These are phyloP conservation scores for Fusarium sp. DNA, from an alignment of 2,329 filamentous ascomycete genomes.

Conservation along the genomic window DNA sequence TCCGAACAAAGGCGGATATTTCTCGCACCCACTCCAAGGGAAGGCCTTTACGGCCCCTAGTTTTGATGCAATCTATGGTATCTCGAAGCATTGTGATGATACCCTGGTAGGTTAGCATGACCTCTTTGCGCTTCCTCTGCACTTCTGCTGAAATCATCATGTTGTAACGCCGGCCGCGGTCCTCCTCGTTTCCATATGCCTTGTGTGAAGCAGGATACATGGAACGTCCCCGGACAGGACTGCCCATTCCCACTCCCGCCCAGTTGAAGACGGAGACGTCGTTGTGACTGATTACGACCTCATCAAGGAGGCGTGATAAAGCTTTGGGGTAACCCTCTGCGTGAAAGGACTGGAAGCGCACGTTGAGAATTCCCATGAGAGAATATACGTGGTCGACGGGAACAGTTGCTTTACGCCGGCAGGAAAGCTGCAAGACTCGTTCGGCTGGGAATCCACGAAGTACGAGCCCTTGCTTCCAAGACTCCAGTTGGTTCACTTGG, in stretches of 20 bases:
- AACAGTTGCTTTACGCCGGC: neutral
- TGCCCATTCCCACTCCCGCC: conserved; percentile 1
- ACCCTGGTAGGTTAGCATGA: conserved; percentile 1
- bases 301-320: neutral
- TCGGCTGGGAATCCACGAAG: neutral
- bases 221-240: conserved; percentile 4
- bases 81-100: conserved; percentile 8
- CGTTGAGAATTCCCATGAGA: conserved; percentile 10
- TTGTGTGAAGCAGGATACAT: conserved; percentile 14
- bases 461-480: neutral
- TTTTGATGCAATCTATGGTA: conserved; percentile 8
- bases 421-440: neutral
- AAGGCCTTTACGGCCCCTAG: neutral
- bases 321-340: conserved; percentile 12
- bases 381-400: conserved; percentile 12
- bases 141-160: conserved; percentile 13
- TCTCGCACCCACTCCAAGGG: conserved; percentile 1
- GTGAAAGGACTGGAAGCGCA: conserved; percentile 7
- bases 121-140: neutral
- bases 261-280: conserved; percentile 15
- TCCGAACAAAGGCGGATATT: neutral
- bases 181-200: neutral
- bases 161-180: conserved; percentile 1
- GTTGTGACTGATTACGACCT: conserved; percentile 7
- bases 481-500: neutral